Conservation (phyloP, 495 filamentous ascomycete genomes). For the Lasiosphaeria ovina region DNA sequence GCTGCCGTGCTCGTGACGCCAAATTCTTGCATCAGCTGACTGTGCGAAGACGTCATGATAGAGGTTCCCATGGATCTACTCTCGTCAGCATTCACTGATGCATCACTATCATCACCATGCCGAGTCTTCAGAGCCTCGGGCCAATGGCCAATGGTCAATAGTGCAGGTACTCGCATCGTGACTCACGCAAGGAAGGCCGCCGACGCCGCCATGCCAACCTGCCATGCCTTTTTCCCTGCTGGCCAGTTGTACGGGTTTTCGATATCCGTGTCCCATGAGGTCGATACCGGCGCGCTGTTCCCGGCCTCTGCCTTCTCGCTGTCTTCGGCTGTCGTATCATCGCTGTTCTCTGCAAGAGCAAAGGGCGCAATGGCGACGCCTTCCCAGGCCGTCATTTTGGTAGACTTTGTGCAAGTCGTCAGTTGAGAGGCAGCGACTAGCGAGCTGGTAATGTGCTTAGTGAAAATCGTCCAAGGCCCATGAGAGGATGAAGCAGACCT, state of each 20-base stretch:
- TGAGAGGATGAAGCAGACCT: no score
- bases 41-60: slow-evolving; percentile 49
- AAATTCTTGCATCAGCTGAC: slow-evolving; percentile 46
- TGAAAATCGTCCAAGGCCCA: no score
- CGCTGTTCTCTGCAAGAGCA: no score
- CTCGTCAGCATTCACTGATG: background rate
- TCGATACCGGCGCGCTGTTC: background rate
- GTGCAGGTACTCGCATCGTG: background rate
- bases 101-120: background rate
- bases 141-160: background rate
- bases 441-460: no score
- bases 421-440: no score
- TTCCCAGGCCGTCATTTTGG: no score
- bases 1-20: slow-evolving; percentile 49
- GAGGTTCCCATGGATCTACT: slow-evolving; percentile 53
- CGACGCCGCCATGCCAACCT: slow-evolving; percentile 46
- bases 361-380: no score
- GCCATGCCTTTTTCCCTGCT: slow-evolving; percentile 43
- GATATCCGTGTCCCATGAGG: slow-evolving; percentile 49
- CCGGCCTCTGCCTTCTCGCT: background rate
- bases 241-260: slow-evolving; percentile 65
- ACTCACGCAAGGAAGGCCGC: slow-evolving; percentile 44
- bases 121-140: no score
- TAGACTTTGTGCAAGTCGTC: no score
- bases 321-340: background rate